These are phyloP conservation scores for Croton laevigatus DNA, from an alignment of 441 rosid genomes.

Conservation along the genomic window DNA sequence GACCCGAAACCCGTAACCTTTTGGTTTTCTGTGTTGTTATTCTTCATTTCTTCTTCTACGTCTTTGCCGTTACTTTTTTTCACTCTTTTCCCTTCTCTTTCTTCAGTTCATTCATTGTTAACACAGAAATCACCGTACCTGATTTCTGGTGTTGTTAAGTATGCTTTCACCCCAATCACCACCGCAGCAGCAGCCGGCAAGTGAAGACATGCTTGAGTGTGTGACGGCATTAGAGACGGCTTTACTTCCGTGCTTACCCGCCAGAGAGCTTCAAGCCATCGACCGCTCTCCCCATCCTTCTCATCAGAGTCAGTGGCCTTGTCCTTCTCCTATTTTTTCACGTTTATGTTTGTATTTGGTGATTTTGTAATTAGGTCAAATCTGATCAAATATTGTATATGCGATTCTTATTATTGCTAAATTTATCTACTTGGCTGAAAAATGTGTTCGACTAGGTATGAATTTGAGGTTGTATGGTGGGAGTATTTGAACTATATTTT, in stretches of 20 bases:
- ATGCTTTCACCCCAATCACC: slow-evolving; percentile 41
- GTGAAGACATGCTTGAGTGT: slow-evolving; percentile 63
- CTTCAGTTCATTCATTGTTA: too few species aligned
- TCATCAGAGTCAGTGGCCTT: slow-evolving; percentile 64
- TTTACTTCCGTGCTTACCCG: slow-evolving; percentile 88
- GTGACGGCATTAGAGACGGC: slow-evolving; percentile 79
- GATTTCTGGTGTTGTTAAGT: too few species aligned
- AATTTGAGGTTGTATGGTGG: too few species aligned
- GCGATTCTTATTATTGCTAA: too few species aligned
- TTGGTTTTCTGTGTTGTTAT: too few species aligned
- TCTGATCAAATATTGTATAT: not conserved
- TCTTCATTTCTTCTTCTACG: too few species aligned
- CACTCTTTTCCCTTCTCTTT: too few species aligned
- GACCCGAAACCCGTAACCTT: too few species aligned
- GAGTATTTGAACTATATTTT: not conserved
- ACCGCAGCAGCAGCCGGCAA: slow-evolving; percentile 30
- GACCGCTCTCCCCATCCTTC: slow-evolving; percentile 92
- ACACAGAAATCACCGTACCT: too few species aligned
- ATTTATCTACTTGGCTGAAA: too few species aligned
- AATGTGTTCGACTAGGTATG: too few species aligned
- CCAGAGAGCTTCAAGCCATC: slow-evolving; percentile 91
- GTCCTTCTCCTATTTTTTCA: not conserved
- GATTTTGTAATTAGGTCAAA: slow-evolving; percentile 8
- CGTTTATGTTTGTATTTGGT: not conserved
- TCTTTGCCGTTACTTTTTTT: too few species aligned